Evolutionary conservation across 805 yeast species (phyloP), one percentile per base, ranked within the genome.

Genomic region (Ogataea paraovalis): DNA sequence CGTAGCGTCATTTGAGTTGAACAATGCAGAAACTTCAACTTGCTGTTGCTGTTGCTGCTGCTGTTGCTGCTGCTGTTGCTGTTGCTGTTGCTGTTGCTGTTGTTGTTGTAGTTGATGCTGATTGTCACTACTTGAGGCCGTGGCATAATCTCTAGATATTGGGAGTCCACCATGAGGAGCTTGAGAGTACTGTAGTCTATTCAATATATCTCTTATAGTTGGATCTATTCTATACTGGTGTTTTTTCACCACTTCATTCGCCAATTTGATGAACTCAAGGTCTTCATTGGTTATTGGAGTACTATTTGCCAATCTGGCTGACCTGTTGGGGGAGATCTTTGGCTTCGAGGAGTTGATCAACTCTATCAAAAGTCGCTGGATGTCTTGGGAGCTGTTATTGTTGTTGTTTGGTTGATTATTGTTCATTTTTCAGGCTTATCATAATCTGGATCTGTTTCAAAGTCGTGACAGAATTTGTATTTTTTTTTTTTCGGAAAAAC

Each of bases 81-180:
- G 34, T 14, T 9, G 34, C n/a, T 30, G 34, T 30, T 30, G 34
- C 12, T 30, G 34, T 30, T 30, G 16, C 5, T 30, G 34, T 14
- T 12, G 34, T 5, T 10, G 12, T 14, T 30, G 34, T 14, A 12
- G 16, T 23, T 21, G 38, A 21, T 20, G 33, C 6, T n/a, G n/a
- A 36, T 38, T 30, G n/a, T 22, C 43, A 12, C 6, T 43, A 12
- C 36, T 34, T 3, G 36, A 18, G 21, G 25, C 41, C 8, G 32
- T 38, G 18, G 59, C 25, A 36, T 52, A 64, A 25, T 61, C 59
- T 43, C 59, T 49, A 5, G 66, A 48, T 6, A 64, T 46, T 1
- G 71, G 71, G 7, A 77, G 67, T 41, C 80, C 79, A 1, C 84
- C 84, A 60, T 79, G 83, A 3, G 84, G 83, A 25, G 82, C 70